These are phyloP conservation scores for Drechslerella dactyloides DNA, from an alignment of 2,329 filamentous ascomycete species.

Conservation along the genomic window DNA sequence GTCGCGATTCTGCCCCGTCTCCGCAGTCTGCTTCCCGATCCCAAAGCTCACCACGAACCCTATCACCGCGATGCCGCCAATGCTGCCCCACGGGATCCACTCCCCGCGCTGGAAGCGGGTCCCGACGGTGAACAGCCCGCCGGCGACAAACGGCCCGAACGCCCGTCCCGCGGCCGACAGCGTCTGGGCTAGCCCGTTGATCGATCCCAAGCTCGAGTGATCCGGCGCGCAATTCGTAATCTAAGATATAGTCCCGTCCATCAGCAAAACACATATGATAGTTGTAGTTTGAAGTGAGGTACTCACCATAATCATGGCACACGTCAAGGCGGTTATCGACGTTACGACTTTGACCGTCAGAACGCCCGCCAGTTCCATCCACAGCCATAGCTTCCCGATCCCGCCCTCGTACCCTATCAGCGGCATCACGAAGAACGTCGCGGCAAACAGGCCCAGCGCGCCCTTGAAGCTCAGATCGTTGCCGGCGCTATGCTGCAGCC, in stretches of 20 bases:
- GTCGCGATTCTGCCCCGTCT: constrained; percentile 57
- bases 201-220: constrained; percentile 80
- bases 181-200: constrained; percentile 93
- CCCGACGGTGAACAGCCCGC: constrained; percentile 81
- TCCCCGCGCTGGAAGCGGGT: constrained; percentile 79
- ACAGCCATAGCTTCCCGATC: constrained; percentile 73
- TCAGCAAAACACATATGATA: background rate
- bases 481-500: constrained; percentile 76
- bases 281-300: background rate
- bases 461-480: constrained; percentile 84
- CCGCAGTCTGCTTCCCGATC: constrained; percentile 66
- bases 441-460: constrained; percentile 77
- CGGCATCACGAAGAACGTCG: constrained; percentile 86
- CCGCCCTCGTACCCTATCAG: constrained; percentile 79
- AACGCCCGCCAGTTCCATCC: constrained; percentile 78
- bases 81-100: constrained; percentile 82
- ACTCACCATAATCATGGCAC: constrained; percentile 81
- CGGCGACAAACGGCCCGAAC: constrained; percentile 85
- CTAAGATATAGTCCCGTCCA: constrained; percentile 59
- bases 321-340: constrained; percentile 85
- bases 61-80: constrained; percentile 79
- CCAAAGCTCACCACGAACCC: constrained; percentile 82
- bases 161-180: constrained; percentile 89
- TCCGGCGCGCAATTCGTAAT: constrained; percentile 93
- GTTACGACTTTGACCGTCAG: constrained; percentile 89